These are phyloP conservation scores for Epichloe brachyelytri DNA, from an alignment of 2,329 filamentous ascomycete species.

Conservation along the genomic window DNA sequence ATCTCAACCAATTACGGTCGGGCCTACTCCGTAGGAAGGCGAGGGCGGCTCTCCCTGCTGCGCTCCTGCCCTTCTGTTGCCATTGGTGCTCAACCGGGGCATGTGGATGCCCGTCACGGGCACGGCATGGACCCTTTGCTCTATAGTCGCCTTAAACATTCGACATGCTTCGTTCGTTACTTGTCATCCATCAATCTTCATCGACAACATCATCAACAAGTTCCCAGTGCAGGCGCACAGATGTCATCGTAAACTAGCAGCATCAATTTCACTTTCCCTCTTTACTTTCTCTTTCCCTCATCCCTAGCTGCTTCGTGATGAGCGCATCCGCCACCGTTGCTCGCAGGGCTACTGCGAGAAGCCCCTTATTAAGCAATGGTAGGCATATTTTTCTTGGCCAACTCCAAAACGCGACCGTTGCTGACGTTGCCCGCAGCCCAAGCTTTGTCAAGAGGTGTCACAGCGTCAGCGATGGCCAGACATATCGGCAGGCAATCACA, in stretches of 20 bases:
- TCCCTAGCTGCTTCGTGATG: constrained; percentile 24
- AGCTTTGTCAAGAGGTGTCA: constrained; percentile 32
- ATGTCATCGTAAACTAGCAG: constrained; percentile 1
- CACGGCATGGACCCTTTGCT: not conserved
- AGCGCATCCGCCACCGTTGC: constrained; percentile 44
- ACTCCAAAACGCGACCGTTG: not conserved
- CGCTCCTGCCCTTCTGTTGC: not conserved
- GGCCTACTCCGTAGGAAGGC: not conserved
- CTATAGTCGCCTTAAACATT: not conserved
- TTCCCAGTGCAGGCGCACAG: constrained; percentile 2
- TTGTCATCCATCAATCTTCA: not conserved
- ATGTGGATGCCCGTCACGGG: constrained; percentile 1
- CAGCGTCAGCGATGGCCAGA: constrained; percentile 33
- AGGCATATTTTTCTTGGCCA: constrained; percentile 12
- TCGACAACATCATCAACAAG: not conserved
- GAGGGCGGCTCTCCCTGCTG: too few relatives aligned
- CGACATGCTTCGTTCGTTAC: not conserved
- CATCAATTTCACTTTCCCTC: not conserved
- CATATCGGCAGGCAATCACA: constrained; percentile 33
- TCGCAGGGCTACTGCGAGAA: constrained; percentile 39
- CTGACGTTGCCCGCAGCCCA: constrained; percentile 23
- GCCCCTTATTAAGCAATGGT: constrained; percentile 39
- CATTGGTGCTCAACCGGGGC: constrained; percentile 3
- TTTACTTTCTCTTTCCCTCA: not conserved
- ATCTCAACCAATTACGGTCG: not conserved